These are phyloP conservation scores for Opeltia flavorubescens DNA, from an alignment of 495 filamentous ascomycete genomes.

Conservation along the genomic window DNA sequence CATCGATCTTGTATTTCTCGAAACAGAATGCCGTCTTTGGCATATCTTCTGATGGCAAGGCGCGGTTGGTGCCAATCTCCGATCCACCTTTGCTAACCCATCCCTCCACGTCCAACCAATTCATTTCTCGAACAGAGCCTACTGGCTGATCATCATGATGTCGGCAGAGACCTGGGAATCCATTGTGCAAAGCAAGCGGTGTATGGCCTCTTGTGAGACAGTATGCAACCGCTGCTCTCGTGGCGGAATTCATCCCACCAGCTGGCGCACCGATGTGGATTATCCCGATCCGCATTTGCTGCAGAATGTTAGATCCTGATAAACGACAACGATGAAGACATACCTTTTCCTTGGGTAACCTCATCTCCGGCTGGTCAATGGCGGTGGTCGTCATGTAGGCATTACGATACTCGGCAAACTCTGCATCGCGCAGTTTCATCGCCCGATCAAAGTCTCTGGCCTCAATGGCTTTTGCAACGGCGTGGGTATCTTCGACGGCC, in stretches of 20 bases:
- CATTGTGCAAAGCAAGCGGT: slow-evolving; percentile 86
- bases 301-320: neutral
- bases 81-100: slow-evolving; percentile 97
- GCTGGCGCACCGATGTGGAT: slow-evolving; percentile 96
- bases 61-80: slow-evolving; percentile 95
- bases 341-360: slow-evolving; percentile 62
- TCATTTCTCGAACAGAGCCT: slow-evolving; percentile 67
- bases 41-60: slow-evolving; percentile 71
- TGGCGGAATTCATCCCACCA: slow-evolving; percentile 98
- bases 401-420: slow-evolving; percentile 86
- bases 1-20: slow-evolving; percentile 75
- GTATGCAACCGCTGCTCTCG: slow-evolving; percentile 89
- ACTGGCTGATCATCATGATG: slow-evolving; percentile 75
- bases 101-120: slow-evolving; percentile 85
- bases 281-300: slow-evolving; percentile 88
- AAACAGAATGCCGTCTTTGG: slow-evolving; percentile 75
- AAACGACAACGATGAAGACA: slow-evolving; percentile 3
- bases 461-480: slow-evolving; percentile 67
- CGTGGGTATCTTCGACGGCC: slow-evolving; percentile 71
- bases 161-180: slow-evolving; percentile 85
- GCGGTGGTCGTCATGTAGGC: slow-evolving; percentile 83
- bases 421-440: slow-evolving; percentile 76
- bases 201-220: slow-evolving; percentile 88
- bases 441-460: slow-evolving; percentile 70
- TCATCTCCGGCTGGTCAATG: slow-evolving; percentile 44